Evolutionary conservation across 108 stramenopile species (phyloP).

Genomic region (Cyclotella distinguenda): DNA sequence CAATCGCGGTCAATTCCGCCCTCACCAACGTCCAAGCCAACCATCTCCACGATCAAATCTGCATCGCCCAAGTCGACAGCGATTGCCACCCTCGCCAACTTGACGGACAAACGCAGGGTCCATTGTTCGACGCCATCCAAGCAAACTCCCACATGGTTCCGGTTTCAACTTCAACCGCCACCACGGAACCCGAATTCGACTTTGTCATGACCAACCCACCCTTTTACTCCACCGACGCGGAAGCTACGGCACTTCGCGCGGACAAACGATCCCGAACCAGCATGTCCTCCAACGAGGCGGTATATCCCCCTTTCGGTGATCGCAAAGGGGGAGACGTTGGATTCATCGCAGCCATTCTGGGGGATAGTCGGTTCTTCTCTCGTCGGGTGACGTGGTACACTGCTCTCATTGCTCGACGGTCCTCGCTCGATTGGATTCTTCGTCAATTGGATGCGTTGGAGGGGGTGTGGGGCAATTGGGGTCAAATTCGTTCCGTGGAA

Average conservation of each 20-base stretch:
- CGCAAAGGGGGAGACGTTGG: constrained; percentile 64
- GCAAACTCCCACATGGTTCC: constrained; percentile 4
- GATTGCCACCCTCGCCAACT: no score
- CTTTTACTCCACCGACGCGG: constrained; percentile 74
- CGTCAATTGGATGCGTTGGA: constrained; percentile 52
- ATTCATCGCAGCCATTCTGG: constrained; percentile 50
- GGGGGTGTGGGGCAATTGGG: constrained; percentile 51
- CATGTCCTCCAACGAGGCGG: constrained; percentile 69
- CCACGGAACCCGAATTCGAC: constrained; percentile 45
- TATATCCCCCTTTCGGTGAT: constrained; percentile 49
- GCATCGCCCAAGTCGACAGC: constrained; percentile 49
- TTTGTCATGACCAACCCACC: constrained; percentile 95
- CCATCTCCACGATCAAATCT: constrained; percentile 53
- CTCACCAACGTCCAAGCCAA: constrained; percentile 72
- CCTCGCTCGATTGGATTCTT: constrained; percentile 35
- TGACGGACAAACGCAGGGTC: no score
- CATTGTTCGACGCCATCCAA: constrained; percentile 34
- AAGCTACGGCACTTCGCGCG: constrained; percentile 47
- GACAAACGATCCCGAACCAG: constrained; percentile 71
- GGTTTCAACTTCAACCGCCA: no score
- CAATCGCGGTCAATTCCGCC: constrained; percentile 70
- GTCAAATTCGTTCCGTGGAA: constrained; percentile 70
- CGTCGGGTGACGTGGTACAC: constrained; percentile 75
- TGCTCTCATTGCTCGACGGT: constrained; percentile 76
- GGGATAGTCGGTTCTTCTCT: constrained; percentile 58